Base-by-base conservation (phyloP, 2,329 filamentous ascomycete species). In the Aspergillus costaricaensis region DNA sequence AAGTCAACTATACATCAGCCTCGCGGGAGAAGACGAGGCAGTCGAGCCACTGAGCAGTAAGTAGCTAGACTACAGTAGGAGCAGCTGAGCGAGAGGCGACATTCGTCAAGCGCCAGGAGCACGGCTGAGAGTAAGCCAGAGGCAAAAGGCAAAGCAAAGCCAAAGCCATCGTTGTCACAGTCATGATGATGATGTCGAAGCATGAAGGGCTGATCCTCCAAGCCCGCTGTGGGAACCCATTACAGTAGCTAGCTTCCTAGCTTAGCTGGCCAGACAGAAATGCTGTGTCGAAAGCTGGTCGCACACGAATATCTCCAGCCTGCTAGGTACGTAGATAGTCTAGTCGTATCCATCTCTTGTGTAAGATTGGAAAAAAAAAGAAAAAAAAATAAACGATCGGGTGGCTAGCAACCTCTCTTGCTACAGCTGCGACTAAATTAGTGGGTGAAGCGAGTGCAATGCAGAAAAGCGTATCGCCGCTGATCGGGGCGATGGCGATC, bases 1-100 rank as follows among this genome's bases (percentile, higher is more conserved):
- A 55, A 43, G 52, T 55, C 52, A 43, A 44, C 27, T 55, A 55
- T 44, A 43, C 52, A 44, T 44, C 52, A 55, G 51, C 41, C 44
- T 49, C 44, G 19, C 12, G 14, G 23, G 21, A 36, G 32, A 21
- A 21, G 36, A 53, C 32, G 19, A 38, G 39, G 51, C 27, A 39
- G 51, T 23, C 3, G 51, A 53, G 51, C 51, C 39, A 36, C 32
- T 36, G 32, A 36, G 32, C 32, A 27, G 7, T 8, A 36, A 36
- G 32, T 12, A 36, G 32, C 30, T 25, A 25, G 23, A 25, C 23
- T 36, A 36, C 30, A 36, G 10, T 23, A 41, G 19, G 36, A 53
- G 41, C 51, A 38, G 19, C 32, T 41, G 32, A 36, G 32, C 12
- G 32, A 14, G 32, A 36, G 32, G 32, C 32, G 12, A 36, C 10